Base-by-base conservation (phyloP, 306 rosid genomes). In the Trifolium pratense region DNA sequence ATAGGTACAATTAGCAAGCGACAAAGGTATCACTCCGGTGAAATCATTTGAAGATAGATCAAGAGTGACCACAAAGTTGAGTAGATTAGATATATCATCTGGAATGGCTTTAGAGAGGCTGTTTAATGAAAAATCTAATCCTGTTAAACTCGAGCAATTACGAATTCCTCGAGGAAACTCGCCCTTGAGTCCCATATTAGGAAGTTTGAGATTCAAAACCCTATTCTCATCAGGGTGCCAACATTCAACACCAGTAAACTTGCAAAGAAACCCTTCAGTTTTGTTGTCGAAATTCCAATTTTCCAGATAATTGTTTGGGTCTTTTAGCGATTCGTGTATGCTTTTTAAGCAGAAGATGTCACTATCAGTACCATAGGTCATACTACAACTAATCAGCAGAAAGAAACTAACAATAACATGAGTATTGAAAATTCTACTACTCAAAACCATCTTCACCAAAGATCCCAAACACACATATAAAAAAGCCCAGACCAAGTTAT, bases 201-300 rank as follows among this genome's bases (percentile, higher is more conserved):
- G 80, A 49, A 93, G 83, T 64, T 57, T 78, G 76, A 93, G 84
- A 66, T 88, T 93, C 37, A 90, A 71, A 52, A 93, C 97, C 67
- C 29, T 82, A 72, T 82, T 86, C 78, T 93, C 98, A 45, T 86
- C 89, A 57, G 95, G 96, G 77, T 93, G 98, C 98, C 98, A 93
- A 76, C 98, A 93, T 21, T 90, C 87, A 10, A 93, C 76, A 66
- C 98, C 98, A 1, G 73, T 68, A 77, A 93, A 93, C 74, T 63
- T 85, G 82, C 98, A 93, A 71, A 89, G 86, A 75, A 32, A 80
- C 9, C 98, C 98, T 84, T 89, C 96, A 9, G 96, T 79, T 0
- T 2, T 26, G 56, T 90, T 93, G 83, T 78, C 37, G 59, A 93
- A 93, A 83, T 75, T 13, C 98, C 98, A 93, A 0, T 89, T 62